Evolutionary conservation across 1,284 basidiomycete species (phyloP), one percentile per base, ranked within the genome.

Genomic region (Papiliotrema flavescens): DNA sequence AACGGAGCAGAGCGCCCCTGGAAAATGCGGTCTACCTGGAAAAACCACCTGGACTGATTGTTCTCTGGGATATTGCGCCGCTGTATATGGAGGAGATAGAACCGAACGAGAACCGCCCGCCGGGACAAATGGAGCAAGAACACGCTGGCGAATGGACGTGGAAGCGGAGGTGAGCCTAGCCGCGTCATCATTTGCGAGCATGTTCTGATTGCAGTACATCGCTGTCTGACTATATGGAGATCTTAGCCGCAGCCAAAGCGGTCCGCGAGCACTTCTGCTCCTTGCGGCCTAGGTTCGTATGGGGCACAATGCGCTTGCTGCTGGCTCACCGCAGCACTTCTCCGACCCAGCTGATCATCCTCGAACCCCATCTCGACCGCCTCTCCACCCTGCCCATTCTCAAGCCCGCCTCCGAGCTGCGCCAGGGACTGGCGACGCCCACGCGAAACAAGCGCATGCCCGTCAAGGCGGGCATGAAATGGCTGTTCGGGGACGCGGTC

Each of bases 221-320:
- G 19, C 56, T 70, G 7, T 57, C 65, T 17, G 61, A 64, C 36
- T 74, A 74, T 44, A 61, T 74, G 46, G 63, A 67, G 24, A 13
- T 71, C 14, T 47, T 71, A 2, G 43, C 69, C 13, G 64, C 65
- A 1, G 58, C 63, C 5, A 55, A 56, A 43, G 54, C 64, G 2
- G 54, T 64, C 1, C 54, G 61, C 5, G 47, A 59, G 3, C 65
- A 69, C 47, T 40, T 69, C 8, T 61, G 55, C 9, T 55, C 53
- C 5, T 45, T 55, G 14, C 49, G 57, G 40, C 54, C 62, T 3
- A 55, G 47, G 61, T 65, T 44, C 20, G 62, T 51, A 15, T 34
- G n/a, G 8, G 24, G 20, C 22, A 22, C 24, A n/a, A 42, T 14
- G 11, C 11, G 48, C 32, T 34, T 43, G 13, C n/a, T 34, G 1